Percentiles rank a stretch among this genome's conserved stretches.
Evolutionary conservation across 257 asterid genomes (phyloP).

Genomic region (Leptodermis oblonga): DNA sequence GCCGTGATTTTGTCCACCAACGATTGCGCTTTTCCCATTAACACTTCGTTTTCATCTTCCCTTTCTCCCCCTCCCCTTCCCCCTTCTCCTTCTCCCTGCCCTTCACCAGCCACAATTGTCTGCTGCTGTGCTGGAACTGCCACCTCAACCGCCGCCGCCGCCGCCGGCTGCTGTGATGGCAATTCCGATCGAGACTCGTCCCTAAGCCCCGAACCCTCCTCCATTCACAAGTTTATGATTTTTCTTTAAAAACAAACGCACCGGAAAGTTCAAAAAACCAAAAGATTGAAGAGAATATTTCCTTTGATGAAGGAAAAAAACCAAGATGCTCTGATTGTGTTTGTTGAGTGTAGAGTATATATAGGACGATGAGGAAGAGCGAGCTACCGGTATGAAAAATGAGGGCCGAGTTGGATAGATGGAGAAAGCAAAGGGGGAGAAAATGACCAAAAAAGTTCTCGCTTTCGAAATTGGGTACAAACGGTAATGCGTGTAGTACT

Average conservation of each 20-base stretch:
- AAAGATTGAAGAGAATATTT: no score
- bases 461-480: no score
- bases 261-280: background rate
- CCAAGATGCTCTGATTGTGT: background rate
- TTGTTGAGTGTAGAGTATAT: background rate
- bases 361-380: no score
- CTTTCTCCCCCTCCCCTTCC: conserved; percentile 32
- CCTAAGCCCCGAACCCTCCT: conserved; percentile 12
- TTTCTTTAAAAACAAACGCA: background rate
- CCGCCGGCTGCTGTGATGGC: background rate
- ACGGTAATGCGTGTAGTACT: background rate
- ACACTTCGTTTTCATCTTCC: conserved; percentile 56
- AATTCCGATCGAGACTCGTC: conserved; percentile 15
- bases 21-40: conserved; percentile 64
- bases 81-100: conserved; percentile 7
- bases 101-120: background rate
- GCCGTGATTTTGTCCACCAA: conserved; percentile 75
- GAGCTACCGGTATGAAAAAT: no score
- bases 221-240: conserved; percentile 10
- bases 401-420: background rate
- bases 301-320: background rate
- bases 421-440: no score
- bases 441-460: no score
- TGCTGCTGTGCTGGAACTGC: conserved; percentile 4
- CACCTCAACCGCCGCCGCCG: background rate